These are phyloP conservation scores for Gossypium gossypioides DNA, from an alignment of 441 rosid species.

Conservation along the genomic window DNA sequence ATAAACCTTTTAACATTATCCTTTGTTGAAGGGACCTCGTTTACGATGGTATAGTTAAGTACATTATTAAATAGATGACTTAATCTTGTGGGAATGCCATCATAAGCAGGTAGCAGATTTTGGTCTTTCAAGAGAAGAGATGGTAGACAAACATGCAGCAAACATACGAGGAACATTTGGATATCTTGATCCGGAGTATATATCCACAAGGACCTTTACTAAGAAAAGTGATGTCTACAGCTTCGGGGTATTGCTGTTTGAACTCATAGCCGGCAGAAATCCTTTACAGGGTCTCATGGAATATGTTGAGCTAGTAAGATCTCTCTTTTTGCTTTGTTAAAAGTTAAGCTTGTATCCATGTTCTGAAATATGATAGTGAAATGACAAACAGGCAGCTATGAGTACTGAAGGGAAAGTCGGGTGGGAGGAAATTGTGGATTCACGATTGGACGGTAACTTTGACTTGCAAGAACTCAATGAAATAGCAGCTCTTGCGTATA, in stretches of 20 bases:
- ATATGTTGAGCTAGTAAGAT: constrained; percentile 76
- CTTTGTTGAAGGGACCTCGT: background rate
- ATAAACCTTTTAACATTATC: background rate
- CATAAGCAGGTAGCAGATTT: constrained; percentile 79
- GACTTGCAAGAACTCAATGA: constrained; percentile 71
- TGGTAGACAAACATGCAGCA: constrained; percentile 68
- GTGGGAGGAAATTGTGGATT: constrained; percentile 93
- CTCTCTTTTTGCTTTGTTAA: constrained; percentile 5
- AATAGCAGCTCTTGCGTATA: constrained; percentile 80
- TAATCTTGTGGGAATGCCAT: background rate
- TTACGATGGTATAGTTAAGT: background rate
- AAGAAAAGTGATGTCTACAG: constrained; percentile 96
- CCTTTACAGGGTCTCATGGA: constrained; percentile 97
- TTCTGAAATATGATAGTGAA: background rate
- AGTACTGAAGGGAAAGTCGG: constrained; percentile 67
- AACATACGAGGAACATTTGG: constrained; percentile 85
- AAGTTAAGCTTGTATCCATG: background rate
- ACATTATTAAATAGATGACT: background rate
- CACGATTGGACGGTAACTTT: constrained; percentile 61
- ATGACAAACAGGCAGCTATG: constrained; percentile 68
- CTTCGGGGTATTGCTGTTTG: constrained; percentile 86
- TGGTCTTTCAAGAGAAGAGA: constrained; percentile 95
- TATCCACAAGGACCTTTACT: constrained; percentile 70
- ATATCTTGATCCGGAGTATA: constrained; percentile 92
- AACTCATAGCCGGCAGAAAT: constrained; percentile 84